Evolutionary conservation across 2,329 filamentous ascomycete genomes (phyloP).

Genomic region (Rutstroemia sydowiana): DNA sequence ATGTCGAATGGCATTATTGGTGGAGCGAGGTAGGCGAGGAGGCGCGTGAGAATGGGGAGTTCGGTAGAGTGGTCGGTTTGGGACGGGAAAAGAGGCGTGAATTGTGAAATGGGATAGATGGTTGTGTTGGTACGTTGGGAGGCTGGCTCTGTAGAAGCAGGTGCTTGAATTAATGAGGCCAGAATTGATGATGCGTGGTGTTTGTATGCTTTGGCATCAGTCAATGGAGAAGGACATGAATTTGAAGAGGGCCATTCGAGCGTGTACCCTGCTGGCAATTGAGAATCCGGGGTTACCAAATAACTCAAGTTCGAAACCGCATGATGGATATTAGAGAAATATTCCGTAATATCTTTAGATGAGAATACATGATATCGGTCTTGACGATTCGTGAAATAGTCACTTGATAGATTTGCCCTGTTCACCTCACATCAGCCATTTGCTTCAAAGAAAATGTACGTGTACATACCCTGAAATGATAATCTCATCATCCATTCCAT

Average conservation of each 20-base stretch:
- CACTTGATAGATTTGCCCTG: constrained; percentile 78
- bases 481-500: constrained; percentile 90
- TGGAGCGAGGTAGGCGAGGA: constrained; percentile 61
- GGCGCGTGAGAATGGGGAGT: constrained; percentile 68
- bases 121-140: constrained; percentile 47
- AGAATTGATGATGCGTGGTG: constrained; percentile 60
- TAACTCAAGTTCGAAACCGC: constrained; percentile 78
- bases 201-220: constrained; percentile 63
- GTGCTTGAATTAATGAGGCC: constrained; percentile 50
- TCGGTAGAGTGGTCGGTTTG: constrained; percentile 73
- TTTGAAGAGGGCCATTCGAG: constrained; percentile 72
- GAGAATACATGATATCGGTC: constrained; percentile 91
- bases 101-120: constrained; percentile 80
- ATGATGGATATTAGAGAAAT: constrained; percentile 72
- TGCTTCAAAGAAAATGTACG: not conserved
- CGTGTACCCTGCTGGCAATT: constrained; percentile 48
- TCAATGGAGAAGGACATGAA: constrained; percentile 65
- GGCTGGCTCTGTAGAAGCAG: constrained; percentile 13
- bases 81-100: constrained; percentile 74
- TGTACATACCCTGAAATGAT: constrained; percentile 75
- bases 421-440: not conserved
- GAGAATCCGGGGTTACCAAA: constrained; percentile 56
- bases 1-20: no score
- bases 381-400: constrained; percentile 95
- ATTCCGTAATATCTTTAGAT: constrained; percentile 70